Evolutionary conservation across 805 yeast species (phyloP), one percentile per base, ranked within the genome.

Genomic region (Ogataea wickerhamii): DNA sequence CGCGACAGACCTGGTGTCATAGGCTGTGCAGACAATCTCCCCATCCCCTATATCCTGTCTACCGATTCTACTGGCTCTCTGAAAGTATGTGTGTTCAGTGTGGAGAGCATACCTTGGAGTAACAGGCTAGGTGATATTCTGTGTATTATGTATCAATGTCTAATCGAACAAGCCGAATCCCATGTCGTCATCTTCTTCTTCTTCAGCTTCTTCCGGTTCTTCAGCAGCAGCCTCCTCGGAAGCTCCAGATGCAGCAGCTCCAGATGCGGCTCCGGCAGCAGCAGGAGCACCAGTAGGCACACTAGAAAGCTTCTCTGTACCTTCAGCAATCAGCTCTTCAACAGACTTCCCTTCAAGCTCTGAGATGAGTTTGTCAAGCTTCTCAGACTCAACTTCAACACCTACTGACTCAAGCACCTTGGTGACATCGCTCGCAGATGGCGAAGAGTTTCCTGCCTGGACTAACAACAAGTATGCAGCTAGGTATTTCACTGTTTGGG

Each of bases 91-190:
- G n/a, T n/a, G n/a, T n/a, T n/a, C n/a, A n/a, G n/a, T n/a, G n/a
- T n/a, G n/a, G n/a, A n/a, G n/a, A n/a, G n/a, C n/a, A n/a, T n/a
- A n/a, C n/a, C n/a, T n/a, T n/a, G 12, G 25, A 22, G 6, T 17
- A 34, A 33, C 18, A 33, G 13, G 27, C 18, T 23, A 11, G 19
- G 11, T n/a, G 22, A 14, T 22, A 3, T 22, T 31, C 18, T 11
- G 26, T 14, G 26, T 25, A 18, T 40, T 18, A 25, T 27, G 19
- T 23, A 34, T 20, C 18, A 34, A 30, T 27, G 23, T 59, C 78
- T 93, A 93, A 81, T 93, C 99, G 84, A 93, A 93, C 71, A 93
- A 84, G 80, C 87, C 87, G 80, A 82, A 78, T 58, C 88, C 88
- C 87, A 81, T 80, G 50, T 57, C 63, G 50, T 57, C 63, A 64